Base-by-base conservation (phyloP, 345 rosid genomes). In the Sisymbrium irio region DNA sequence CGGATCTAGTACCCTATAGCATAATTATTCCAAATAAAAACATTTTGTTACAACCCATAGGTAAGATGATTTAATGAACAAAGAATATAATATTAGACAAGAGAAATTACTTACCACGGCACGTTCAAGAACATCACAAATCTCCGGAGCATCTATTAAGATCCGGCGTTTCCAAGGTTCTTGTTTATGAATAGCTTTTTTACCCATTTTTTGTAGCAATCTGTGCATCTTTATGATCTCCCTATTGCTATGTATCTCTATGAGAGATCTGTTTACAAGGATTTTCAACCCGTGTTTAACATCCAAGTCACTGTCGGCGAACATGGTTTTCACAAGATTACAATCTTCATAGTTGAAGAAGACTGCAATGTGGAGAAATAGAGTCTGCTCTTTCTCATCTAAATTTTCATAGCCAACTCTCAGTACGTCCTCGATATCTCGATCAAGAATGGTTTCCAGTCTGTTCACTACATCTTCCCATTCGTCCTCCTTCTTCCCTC, bases 331-430 rank as follows among this genome's bases (percentile, higher is more conserved):
- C 46, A 57, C 35, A 5, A 35, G 32, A 37, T 71, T 10, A 61
- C 27, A 1, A 11, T 27, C 1, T 10, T 1, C 3, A 7, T 3
- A 1, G 59, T 47, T 22, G 19, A 49, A 25, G 49, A 71, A 59
- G n/a, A 59, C 14, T 25, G 60, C 67, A 27, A 60, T 47, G n/a
- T 71, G 51, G 11, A 49, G 60, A 71, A 71, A 71, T 8, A 71
- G 2, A 0, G 28, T 4, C 25, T 61, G 13, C 50, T 71, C 67
- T 2, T 60, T 60, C 39, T 46, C 67, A 35, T 47, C 5, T 49
- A 71, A 71, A 61, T 14, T 25, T 1, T 71, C 75, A 18, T 22
- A 69, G 0, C 65, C 65, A 1, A 57, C 13, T 9, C 46, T 44
- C 3, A 69, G 4, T 9, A 56, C 22, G 0, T 44, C 11, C 1